Conservation (phyloP, 73 alveolate genomes). For the Urostyla sp. region DNA sequence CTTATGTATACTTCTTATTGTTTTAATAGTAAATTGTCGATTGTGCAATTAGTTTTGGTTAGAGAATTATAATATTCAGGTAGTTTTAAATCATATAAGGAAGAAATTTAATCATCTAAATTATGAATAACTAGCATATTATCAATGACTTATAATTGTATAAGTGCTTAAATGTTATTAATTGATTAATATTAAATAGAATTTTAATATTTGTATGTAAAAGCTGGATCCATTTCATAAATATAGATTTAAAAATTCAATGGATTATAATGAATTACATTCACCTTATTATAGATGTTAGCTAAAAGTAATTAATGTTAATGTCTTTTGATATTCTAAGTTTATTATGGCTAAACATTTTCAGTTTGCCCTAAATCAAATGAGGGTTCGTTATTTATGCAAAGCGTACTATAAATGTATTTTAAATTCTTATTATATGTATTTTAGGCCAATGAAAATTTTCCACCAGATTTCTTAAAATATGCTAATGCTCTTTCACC, state of each 20-base stretch:
- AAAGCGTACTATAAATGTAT: no score
- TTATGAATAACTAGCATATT: conserved; percentile 44
- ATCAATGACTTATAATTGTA: conserved; percentile 39
- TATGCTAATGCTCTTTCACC: conserved; percentile 31
- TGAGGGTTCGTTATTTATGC: no score
- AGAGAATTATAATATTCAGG: conserved; percentile 17
- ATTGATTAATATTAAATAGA: not conserved
- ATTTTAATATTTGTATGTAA: conserved; percentile 17
- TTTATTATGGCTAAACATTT: no score
- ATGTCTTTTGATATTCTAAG: not conserved
- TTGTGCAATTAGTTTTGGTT: not conserved
- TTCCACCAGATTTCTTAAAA: conserved; percentile 12
- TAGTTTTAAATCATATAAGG: conserved; percentile 31
- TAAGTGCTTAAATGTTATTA: not conserved
- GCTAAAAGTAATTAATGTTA: conserved; percentile 32
- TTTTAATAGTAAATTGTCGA: conserved; percentile 2
- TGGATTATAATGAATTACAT: conserved; percentile 29
- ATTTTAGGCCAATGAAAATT: conserved; percentile 17
- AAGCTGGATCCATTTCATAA: conserved; percentile 47
- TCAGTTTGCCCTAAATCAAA: no score
- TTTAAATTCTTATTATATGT: conserved; percentile 20
- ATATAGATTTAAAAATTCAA: not conserved
- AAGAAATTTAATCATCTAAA: conserved; percentile 32
- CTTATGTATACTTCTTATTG: conserved; percentile 4
- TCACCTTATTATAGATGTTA: conserved; percentile 26